phyloP scores from a whole-genome alignment of 1,284 basidiomycete genomes.

The Ganoderma boninense region DNA sequence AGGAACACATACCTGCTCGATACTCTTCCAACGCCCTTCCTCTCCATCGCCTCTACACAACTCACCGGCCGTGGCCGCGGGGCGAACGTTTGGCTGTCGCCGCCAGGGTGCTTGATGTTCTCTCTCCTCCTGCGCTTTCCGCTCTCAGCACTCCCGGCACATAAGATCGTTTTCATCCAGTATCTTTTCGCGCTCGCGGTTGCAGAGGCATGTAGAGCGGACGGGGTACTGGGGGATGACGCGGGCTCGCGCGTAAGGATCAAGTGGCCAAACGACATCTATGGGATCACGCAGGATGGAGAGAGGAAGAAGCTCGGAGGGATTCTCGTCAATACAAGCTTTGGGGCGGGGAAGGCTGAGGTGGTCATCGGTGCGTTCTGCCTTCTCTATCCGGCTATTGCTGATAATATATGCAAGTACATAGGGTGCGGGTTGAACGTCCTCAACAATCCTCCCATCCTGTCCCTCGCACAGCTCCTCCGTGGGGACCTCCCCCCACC shows the following conservation, averaged over 20 bases:
- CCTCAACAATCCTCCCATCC: conserved; percentile 84
- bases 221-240: conserved; percentile 55
- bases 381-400: background rate
- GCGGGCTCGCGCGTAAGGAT: conserved; percentile 74
- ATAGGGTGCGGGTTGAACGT: conserved; percentile 93
- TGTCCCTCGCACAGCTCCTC: conserved; percentile 82
- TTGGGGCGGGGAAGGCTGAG: conserved; percentile 74
- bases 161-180: conserved; percentile 92
- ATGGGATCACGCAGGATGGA: conserved; percentile 66
- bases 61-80: conserved; percentile 91
- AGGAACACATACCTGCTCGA: conserved; percentile 85
- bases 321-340: conserved; percentile 91
- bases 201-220: conserved; percentile 79
- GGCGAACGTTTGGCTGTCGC: conserved; percentile 93
- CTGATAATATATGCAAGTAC: conserved; percentile 1
- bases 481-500: conserved; percentile 50
- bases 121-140: conserved; percentile 80
- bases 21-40: conserved; percentile 75
- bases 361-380: conserved; percentile 78
- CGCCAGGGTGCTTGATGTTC: conserved; percentile 88
- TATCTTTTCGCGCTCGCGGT: conserved; percentile 93
- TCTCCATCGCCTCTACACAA: conserved; percentile 90
- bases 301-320: conserved; percentile 86
- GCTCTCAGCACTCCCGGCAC: conserved; percentile 61
- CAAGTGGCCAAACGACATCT: conserved; percentile 99